Evolutionary conservation across 116 monocot genomes (phyloP).

Genomic region (Phalaenopsis hybrid): DNA sequence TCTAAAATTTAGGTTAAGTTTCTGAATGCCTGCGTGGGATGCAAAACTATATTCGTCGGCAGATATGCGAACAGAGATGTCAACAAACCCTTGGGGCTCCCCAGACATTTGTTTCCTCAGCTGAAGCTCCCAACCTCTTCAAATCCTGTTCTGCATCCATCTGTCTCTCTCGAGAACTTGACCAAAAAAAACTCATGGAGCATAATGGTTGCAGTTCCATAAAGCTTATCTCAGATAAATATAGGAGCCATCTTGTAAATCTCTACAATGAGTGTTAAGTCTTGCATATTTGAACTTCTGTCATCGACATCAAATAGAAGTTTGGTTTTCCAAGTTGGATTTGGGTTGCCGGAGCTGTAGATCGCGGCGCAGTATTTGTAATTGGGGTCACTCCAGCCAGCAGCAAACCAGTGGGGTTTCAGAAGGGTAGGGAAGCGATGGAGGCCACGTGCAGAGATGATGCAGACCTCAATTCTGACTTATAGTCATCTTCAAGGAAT

Average conservation of each 20-base stretch:
- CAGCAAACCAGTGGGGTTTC: conserved; percentile 79
- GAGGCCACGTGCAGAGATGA: conserved; percentile 75
- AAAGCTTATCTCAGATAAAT: conserved; percentile 62
- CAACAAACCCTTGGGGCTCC: conserved; percentile 57
- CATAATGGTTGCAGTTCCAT: conserved; percentile 43
- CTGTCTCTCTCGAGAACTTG: conserved; percentile 23
- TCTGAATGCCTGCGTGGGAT: no score
- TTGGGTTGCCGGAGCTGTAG: conserved; percentile 37
- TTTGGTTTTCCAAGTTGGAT: conserved; percentile 66
- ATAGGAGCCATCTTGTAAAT: conserved; percentile 61
- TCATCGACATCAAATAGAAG: conserved; percentile 39
- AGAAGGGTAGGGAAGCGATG: conserved; percentile 34
- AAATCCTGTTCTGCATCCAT: background rate
- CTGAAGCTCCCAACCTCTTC: conserved; percentile 60
- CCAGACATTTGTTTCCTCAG: conserved; percentile 51
- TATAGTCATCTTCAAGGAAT: conserved; percentile 33
- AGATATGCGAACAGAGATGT: conserved; percentile 43
- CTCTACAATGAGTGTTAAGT: conserved; percentile 39
- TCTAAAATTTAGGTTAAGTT: no score
- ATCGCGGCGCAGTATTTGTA: conserved; percentile 80
- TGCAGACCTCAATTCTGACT: conserved; percentile 47
- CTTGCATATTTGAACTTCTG: conserved; percentile 12
- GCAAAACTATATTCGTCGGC: conserved; percentile 3
- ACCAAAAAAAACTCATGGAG: conserved; percentile 52
- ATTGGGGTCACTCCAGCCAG: conserved; percentile 67